Conservation (phyloP, 495 filamentous ascomycete genomes). For the Echria macrotheca region DNA sequence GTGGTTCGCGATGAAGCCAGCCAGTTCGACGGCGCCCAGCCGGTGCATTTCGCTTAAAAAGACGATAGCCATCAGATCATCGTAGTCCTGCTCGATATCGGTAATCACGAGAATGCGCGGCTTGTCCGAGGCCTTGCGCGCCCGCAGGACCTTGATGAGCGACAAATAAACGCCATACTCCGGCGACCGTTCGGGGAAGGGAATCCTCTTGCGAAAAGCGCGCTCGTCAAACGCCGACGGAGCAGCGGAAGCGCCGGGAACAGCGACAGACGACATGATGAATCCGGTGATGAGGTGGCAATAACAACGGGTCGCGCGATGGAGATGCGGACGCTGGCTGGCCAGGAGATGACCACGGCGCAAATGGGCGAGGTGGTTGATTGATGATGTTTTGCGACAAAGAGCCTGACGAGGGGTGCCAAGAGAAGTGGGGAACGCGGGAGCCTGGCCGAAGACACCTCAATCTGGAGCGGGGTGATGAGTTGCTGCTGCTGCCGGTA, state of each 20-base stretch:
- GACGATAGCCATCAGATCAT: constrained; percentile 19
- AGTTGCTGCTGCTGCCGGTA: no score
- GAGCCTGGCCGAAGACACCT: no score
- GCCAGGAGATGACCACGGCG: no score
- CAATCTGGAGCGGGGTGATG: no score
- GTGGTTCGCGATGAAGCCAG: constrained; percentile 18
- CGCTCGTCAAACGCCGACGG: neutral
- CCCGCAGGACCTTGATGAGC: constrained; percentile 4
- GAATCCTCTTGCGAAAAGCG: neutral
- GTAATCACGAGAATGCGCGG: constrained; percentile 17
- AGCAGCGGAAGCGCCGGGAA: neutral
- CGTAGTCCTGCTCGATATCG: constrained; percentile 20
- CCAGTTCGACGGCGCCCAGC: constrained; percentile 16
- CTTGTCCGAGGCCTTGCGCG: constrained; percentile 6
- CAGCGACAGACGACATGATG: neutral
- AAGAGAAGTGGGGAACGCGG: no score
- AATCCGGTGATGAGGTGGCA: neutral
- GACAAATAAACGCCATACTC: constrained; percentile 2
- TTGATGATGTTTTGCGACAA: no score
- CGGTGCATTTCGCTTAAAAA: constrained; percentile 22
- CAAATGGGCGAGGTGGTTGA: no score
- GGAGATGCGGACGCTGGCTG: no score
- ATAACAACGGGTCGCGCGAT: no score
- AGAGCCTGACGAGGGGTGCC: no score
- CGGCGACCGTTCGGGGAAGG: neutral